Evolutionary conservation across 1,284 basidiomycete species (phyloP).

Genomic region (Leccinum proliferum): DNA sequence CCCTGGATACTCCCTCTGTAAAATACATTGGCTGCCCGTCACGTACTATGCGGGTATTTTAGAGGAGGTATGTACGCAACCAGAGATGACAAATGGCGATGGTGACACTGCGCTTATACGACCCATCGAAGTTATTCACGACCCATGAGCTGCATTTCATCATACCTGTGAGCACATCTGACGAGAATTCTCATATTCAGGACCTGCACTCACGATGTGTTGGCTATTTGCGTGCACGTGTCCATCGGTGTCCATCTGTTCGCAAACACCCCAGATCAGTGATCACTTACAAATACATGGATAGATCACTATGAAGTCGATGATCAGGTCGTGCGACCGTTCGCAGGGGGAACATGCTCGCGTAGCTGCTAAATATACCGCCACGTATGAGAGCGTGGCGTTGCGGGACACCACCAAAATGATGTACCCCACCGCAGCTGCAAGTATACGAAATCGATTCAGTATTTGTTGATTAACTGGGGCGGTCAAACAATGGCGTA

Average conservation of each 20-base stretch:
- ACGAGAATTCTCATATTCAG: not conserved
- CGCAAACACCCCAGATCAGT: not conserved
- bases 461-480: not conserved
- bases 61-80: constrained; percentile 32
- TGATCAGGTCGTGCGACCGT: not conserved
- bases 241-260: not conserved
- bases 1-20: constrained; percentile 59
- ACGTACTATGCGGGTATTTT: not conserved
- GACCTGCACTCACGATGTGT: constrained; percentile 47
- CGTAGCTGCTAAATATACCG: constrained; percentile 63
- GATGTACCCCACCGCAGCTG: constrained; percentile 54
- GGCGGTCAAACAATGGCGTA: constrained; percentile 17
- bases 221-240: constrained; percentile 35
- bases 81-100: constrained; percentile 48
- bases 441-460: constrained; percentile 5
- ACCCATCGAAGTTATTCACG: constrained; percentile 71
- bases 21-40: not conserved
- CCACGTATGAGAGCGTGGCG: constrained; percentile 63
- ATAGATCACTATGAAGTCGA: too few relatives aligned
- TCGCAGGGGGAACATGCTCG: constrained; percentile 22
- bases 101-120: constrained; percentile 71
- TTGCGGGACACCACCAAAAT: constrained; percentile 61
- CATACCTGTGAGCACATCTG: constrained; percentile 2
- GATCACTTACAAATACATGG: too few relatives aligned
- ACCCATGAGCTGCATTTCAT: constrained; percentile 47